Evolutionary conservation across 1,284 basidiomycete genomes (phyloP), one percentile per base, ranked within the genome.

Genomic region (Pseudozyma sp.): DNA sequence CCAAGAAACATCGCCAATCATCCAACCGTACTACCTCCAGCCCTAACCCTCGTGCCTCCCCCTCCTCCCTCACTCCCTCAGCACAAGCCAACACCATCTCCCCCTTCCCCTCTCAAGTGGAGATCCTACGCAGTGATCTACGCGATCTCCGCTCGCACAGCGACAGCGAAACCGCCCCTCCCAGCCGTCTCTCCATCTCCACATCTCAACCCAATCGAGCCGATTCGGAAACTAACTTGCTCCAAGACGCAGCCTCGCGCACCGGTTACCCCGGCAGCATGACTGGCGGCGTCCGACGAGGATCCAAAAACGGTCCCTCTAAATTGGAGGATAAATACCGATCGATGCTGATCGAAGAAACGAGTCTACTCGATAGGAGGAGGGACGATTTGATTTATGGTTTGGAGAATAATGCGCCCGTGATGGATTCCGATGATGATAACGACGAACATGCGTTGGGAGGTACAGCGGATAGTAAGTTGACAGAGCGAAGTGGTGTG

Each of bases 281-380:
- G 35, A 39, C 45, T 11, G 40, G 63, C 14, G 49, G 53, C 21
- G 51, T 35, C 35, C 59, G 51, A 54, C 65, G 60, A 12, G 51
- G 61, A 50, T 59, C 43, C 21, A 59, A 62, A 48, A 68, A 52
- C 35, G 59, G 49, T 14, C 50, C 64, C 1, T 42, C 77, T 2
- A 70, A 66, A n/a, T 63, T 77, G 6, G 65, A 76, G 19, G 79
- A 80, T 12, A 75, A 70, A 42, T 79, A 80, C 21, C 60, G 76
- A 2, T 47, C 73, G 11, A 75, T 81, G 56, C 78, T 86, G 38
- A 80, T 86, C 13, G 80, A 84, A 31, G 83, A 85, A 31, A 78
- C 76, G 34, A 74, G 71, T 14, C 44, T 86, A 47, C 58, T 86
- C 49, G 68, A 77, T 25, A 63, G 85, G 31, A 64, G 85, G 25